Conservation (phyloP, 805 yeast species). For the Wickerhamomyces subpelliculosus region DNA sequence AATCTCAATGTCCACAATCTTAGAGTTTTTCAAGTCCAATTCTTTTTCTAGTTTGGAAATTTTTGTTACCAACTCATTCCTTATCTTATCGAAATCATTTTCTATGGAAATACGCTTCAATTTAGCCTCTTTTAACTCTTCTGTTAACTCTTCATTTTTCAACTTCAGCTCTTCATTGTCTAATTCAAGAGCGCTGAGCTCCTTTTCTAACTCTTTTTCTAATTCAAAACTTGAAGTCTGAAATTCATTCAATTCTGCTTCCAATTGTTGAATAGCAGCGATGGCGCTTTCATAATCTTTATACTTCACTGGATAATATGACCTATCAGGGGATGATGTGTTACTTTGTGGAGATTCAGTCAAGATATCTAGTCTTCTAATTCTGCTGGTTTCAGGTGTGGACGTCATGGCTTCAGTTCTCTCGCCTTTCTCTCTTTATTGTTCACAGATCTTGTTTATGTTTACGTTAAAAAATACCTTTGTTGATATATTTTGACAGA, state of each 20-base stretch:
- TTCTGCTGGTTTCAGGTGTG: neutral
- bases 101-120: slow-evolving; percentile 21
- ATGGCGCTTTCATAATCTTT: slow-evolving; percentile 24
- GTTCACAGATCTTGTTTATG: no score
- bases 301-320: slow-evolving; percentile 14
- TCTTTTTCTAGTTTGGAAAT: slow-evolving; percentile 24
- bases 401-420: neutral
- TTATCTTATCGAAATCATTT: slow-evolving; percentile 16
- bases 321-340: neutral
- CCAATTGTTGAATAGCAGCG: slow-evolving; percentile 33
- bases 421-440: neutral
- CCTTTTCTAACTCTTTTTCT: slow-evolving; percentile 38
- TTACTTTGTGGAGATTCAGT: neutral
- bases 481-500: no score
- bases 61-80: slow-evolving; percentile 13
- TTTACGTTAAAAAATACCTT: no score
- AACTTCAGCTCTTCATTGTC: slow-evolving; percentile 17
- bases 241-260: slow-evolving; percentile 35
- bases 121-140: slow-evolving; percentile 23
- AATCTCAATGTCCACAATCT: slow-evolving; percentile 35
- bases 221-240: slow-evolving; percentile 36
- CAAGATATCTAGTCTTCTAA: neutral
- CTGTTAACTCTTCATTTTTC: slow-evolving; percentile 12
- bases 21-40: slow-evolving; percentile 21
- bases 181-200: slow-evolving; percentile 25